phyloP scores from a whole-genome alignment of 108 stramenopile genomes.

The Cyclotella atomus region DNA sequence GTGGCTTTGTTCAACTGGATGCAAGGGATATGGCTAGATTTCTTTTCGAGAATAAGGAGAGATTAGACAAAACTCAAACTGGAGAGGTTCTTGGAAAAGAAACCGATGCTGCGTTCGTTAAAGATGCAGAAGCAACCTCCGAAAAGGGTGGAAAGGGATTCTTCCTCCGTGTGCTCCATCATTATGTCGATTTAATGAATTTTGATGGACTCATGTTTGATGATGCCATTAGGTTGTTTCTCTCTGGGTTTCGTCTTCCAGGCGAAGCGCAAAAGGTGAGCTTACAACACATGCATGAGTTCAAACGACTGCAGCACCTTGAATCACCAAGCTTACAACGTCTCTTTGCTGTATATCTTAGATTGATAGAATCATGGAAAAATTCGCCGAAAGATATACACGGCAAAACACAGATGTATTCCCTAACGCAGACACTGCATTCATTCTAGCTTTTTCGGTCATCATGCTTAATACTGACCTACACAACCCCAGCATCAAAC shows the following conservation, averaged over 20 bases:
- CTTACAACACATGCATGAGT: not conserved
- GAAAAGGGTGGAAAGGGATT: constrained; percentile 90
- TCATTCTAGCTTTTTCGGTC: constrained; percentile 98
- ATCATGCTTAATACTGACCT: constrained; percentile 99
- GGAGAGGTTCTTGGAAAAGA: constrained; percentile 98
- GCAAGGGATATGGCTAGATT: constrained; percentile 91
- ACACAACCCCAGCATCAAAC: constrained; percentile 97
- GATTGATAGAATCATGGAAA: constrained; percentile 99
- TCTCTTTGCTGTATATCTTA: constrained; percentile 15
- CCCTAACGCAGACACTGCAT: constrained; percentile 97
- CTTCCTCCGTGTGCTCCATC: constrained; percentile 88
- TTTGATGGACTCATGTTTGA: constrained; percentile 92
- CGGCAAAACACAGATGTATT: constrained; percentile 90
- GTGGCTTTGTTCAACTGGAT: constrained; percentile 83
- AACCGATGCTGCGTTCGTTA: constrained; percentile 90
- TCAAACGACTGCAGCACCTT: constrained; percentile 1
- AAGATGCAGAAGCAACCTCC: constrained; percentile 63
- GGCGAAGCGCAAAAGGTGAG: constrained; percentile 97
- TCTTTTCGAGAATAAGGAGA: constrained; percentile 86
- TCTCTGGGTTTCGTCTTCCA: constrained; percentile 97
- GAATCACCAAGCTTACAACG: not conserved
- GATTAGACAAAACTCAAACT: constrained; percentile 98
- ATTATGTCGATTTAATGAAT: constrained; percentile 91
- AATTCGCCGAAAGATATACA: constrained; percentile 97
- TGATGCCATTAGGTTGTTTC: constrained; percentile 95